phyloP scores from a whole-genome alignment of 164 flowering plant species.

The Sextonia rubra region DNA sequence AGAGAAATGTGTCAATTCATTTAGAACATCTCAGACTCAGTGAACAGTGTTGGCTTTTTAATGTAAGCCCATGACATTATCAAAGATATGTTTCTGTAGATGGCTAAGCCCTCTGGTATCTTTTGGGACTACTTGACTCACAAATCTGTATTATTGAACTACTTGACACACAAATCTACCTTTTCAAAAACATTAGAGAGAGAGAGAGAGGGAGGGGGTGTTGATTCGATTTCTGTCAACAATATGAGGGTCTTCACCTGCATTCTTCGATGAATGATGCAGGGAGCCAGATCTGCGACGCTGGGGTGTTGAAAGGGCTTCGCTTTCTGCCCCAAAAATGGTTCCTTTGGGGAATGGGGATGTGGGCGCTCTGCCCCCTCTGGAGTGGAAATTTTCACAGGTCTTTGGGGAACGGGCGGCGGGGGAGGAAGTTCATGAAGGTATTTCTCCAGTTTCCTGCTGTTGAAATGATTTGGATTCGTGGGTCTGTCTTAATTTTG shows the following conservation, averaged over 20 bases:
- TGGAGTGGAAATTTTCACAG: conserved; percentile 81
- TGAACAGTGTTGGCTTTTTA: too few species aligned
- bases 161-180: too few species aligned
- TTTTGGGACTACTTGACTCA: too few species aligned
- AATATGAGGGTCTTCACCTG: conserved; percentile 1
- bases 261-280: conserved; percentile 3
- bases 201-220: neutral
- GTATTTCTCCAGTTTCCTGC: conserved; percentile 18
- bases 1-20: too few species aligned
- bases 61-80: too few species aligned
- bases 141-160: too few species aligned
- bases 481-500: neutral
- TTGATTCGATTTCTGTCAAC: neutral
- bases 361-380: conserved; percentile 33
- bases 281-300: conserved; percentile 11
- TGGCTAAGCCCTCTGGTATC: too few species aligned
- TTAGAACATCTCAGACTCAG: too few species aligned
- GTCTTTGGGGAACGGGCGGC: conserved; percentile 76
- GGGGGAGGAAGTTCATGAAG: conserved; percentile 78
- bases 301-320: conserved; percentile 2
- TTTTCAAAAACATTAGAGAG: too few species aligned
- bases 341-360: conserved; percentile 15
- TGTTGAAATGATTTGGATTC: conserved; percentile 18
- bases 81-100: too few species aligned
- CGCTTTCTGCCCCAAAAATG: conserved; percentile 2